These are phyloP conservation scores for Citrus hindsii DNA, from an alignment of 345 rosid species.

Conservation along the genomic window DNA sequence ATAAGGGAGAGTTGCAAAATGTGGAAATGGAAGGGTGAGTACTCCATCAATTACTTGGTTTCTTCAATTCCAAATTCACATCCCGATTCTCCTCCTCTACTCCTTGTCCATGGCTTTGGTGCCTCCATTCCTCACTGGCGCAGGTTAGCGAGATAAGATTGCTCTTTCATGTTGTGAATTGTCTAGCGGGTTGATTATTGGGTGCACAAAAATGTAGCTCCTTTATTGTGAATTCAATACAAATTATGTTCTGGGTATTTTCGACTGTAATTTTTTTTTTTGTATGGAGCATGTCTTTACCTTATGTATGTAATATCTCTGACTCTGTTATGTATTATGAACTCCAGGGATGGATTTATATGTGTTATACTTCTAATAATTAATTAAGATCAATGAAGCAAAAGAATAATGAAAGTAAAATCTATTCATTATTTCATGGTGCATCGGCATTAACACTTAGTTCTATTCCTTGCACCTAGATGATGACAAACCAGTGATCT, in stretches of 20 bases:
- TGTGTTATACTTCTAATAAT: too few species aligned
- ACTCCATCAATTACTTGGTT: conserved; percentile 75
- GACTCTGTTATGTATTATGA: too few species aligned
- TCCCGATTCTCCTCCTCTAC: not conserved
- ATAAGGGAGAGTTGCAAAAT: conserved; percentile 42
- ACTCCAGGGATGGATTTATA: too few species aligned
- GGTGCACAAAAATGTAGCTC: not conserved
- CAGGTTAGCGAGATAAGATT: conserved; percentile 33
- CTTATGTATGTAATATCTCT: not conserved
- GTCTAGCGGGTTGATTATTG: not conserved
- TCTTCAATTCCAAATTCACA: conserved; percentile 29
- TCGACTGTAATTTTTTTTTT: not conserved
- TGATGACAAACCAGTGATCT: not conserved
- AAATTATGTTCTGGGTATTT: not conserved
- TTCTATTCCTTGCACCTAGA: not conserved
- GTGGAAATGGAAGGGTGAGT: conserved; percentile 78
- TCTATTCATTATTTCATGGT: too few species aligned
- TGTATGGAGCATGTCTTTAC: not conserved
- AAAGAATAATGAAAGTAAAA: too few species aligned
- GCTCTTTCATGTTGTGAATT: not conserved
- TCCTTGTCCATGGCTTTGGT: conserved; percentile 21
- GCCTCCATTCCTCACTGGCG: conserved; percentile 96
- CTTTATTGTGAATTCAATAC: not conserved
- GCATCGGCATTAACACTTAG: not conserved
- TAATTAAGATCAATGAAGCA: too few species aligned